These are phyloP conservation scores for Pythium scleroteichum DNA, from an alignment of 352 stramenopile genomes.

Conservation along the genomic window DNA sequence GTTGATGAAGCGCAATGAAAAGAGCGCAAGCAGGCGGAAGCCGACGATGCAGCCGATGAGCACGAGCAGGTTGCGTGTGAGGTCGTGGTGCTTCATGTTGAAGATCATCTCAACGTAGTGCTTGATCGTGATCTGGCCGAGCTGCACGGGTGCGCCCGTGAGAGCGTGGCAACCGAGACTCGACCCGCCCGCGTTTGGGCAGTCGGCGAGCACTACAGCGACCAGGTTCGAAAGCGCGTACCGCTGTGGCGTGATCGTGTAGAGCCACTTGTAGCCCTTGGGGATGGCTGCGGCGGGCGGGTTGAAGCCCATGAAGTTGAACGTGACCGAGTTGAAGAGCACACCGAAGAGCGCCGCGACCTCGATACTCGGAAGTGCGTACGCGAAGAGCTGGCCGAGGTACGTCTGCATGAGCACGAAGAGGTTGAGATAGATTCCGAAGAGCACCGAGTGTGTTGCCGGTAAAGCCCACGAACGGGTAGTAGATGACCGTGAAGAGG, in stretches of 20 bases:
- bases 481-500: slow-evolving; percentile 34
- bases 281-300: slow-evolving; percentile 32
- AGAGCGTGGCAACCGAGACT: slow-evolving; percentile 28
- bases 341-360: slow-evolving; percentile 23
- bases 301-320: slow-evolving; percentile 33
- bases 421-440: slow-evolving; percentile 27
- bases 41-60: slow-evolving; percentile 33
- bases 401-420: slow-evolving; percentile 37
- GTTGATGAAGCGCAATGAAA: slow-evolving; percentile 50
- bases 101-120: slow-evolving; percentile 33
- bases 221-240: slow-evolving; percentile 23
- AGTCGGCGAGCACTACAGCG: slow-evolving; percentile 19
- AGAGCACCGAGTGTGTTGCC: slow-evolving; percentile 22
- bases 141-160: slow-evolving; percentile 17
- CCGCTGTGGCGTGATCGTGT: slow-evolving; percentile 25
- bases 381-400: slow-evolving; percentile 33
- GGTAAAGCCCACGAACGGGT: slow-evolving; percentile 36
- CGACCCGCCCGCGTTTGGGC: slow-evolving; percentile 3
- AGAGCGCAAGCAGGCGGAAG: slow-evolving; percentile 41
- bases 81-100: slow-evolving; percentile 31
- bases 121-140: slow-evolving; percentile 32
- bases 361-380: slow-evolving; percentile 28
- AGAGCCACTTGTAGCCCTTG: slow-evolving; percentile 32
- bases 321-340: slow-evolving; percentile 38
- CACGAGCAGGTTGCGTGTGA: slow-evolving; percentile 24